Percentiles rank a stretch among this genome's conserved stretches.
phyloP scores from a whole-genome alignment of 1,139 yeast genomes.

The Magnusiomyces fungicola region DNA sequence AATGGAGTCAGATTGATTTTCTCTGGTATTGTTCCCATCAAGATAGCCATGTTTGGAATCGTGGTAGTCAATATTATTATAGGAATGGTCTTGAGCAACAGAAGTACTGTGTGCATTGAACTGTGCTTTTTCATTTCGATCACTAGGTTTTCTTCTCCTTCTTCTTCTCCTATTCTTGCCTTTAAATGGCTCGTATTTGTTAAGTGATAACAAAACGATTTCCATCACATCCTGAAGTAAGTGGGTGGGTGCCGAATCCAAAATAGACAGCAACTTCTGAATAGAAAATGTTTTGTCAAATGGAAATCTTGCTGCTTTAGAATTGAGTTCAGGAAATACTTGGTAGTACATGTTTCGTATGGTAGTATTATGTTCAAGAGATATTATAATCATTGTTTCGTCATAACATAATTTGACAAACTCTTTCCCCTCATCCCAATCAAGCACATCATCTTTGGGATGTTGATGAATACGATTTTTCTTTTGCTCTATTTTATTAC shows the following conservation, averaged over 20 bases:
- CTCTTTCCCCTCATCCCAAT: too few relatives aligned
- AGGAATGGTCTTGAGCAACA: not conserved
- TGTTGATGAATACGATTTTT: too few relatives aligned
- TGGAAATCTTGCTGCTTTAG: conserved; percentile 13
- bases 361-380: conserved; percentile 16
- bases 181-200: not conserved
- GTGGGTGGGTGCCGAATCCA: not conserved
- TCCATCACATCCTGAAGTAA: not conserved
- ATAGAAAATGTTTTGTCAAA: conserved; percentile 13
- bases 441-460: too few relatives aligned
- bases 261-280: conserved; percentile 6
- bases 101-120: not conserved
- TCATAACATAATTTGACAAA: not conserved
- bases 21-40: too few relatives aligned
- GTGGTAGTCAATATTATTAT: not conserved
- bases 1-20: too few relatives aligned
- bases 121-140: not conserved
- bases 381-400: conserved; percentile 8
- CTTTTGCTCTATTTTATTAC: not conserved
- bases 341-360: conserved; percentile 14
- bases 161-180: not conserved
- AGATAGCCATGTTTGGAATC: too few relatives aligned
- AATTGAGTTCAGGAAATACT: conserved; percentile 13
- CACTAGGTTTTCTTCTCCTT: not conserved
- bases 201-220: not conserved